phyloP scores from a whole-genome alignment of 331 rosid genomes.

The Prunus yedoensis region DNA sequence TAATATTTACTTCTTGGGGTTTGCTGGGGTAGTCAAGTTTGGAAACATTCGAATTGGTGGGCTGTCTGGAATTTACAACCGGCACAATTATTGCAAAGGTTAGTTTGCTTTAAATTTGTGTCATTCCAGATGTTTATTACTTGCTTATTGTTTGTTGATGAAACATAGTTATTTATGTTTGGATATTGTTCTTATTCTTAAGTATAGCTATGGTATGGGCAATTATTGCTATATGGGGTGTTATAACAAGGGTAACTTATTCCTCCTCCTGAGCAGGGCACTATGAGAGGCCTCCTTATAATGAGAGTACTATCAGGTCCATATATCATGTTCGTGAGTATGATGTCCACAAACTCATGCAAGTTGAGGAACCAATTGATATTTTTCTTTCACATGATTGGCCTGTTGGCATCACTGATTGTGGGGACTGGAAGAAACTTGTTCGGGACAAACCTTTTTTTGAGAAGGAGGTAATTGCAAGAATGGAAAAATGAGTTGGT shows the following conservation, averaged over 20 bases:
- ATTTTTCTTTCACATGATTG: slow-evolving; percentile 96
- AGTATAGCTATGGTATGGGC: not conserved
- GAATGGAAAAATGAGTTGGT: not conserved
- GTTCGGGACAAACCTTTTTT: slow-evolving; percentile 54
- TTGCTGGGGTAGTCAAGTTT: slow-evolving; percentile 85
- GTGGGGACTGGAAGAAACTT: slow-evolving; percentile 77
- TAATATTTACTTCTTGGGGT: slow-evolving; percentile 85
- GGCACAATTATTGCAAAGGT: slow-evolving; percentile 74
- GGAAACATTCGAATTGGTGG: slow-evolving; percentile 94
- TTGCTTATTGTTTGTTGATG: no score
- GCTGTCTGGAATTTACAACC: slow-evolving; percentile 85
- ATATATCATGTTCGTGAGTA: slow-evolving; percentile 92
- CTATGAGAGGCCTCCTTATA: slow-evolving; percentile 92
- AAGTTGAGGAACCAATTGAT: slow-evolving; percentile 79
- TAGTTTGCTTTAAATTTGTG: slow-evolving; percentile 13
- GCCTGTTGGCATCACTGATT: slow-evolving; percentile 87
- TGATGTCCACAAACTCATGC: slow-evolving; percentile 75
- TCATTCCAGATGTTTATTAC: not conserved
- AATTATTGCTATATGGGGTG: not conserved
- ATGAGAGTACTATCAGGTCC: slow-evolving; percentile 62
- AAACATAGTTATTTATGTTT: not conserved
- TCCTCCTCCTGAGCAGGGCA: slow-evolving; percentile 59
- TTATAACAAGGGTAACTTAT: not conserved
- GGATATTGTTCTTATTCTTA: not conserved
- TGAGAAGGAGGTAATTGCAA: slow-evolving; percentile 60